Base-by-base conservation (phyloP, 2,329 filamentous ascomycete species). In the Graphilbum ipis-grandicollis region DNA sequence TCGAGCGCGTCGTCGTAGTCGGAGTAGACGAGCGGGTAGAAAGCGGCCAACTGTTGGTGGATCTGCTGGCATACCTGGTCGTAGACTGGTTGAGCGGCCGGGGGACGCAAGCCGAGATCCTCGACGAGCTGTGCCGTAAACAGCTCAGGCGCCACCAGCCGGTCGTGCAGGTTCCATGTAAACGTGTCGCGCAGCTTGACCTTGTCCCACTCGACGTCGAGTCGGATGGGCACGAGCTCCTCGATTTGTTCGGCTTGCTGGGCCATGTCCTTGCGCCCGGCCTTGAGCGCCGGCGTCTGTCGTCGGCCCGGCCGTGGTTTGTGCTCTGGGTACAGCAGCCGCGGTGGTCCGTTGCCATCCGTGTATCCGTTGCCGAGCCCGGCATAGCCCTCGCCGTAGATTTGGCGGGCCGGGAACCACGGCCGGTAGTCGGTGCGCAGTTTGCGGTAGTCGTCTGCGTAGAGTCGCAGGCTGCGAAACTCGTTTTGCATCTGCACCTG, bases 131-230 rank as follows among this genome's bases (percentile, higher is more conserved):
- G 85, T 40, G 83, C 75, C 1, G 86, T 82, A 54, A 96, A 96
- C 10, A 90, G 56, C 39, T 93, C 79, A 17, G 78, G 72, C 18
- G 73, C 68, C 3, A 92, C 71, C 12, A 90, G 68, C 40, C 86
- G 78, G 54, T 98, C 90, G 58, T 94, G 83, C 26, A 96, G 66
- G 55, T 98, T 98, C 86, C 88, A 98, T 3, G 90, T 96, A 47
- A 98, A 94, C 1, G 90, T 96, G 56, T 98, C 90, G 54, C 90
- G 80, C 42, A 98, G 66, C 57, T 90, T 90, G 48, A 96, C 73
- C 60, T 93, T 93, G 46, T 96, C 88, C 69, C 82, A 81, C 50
- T 98, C 90, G 35, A 96, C 82, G 49, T 98, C 90, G 38, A 98
- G 60, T 34, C 90, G 74, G 45, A 98, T 71, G 3, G 90, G 90